Conservation (phyloP, 768 basidiomycete genomes). For the Pulveroboletus ravenelii region DNA sequence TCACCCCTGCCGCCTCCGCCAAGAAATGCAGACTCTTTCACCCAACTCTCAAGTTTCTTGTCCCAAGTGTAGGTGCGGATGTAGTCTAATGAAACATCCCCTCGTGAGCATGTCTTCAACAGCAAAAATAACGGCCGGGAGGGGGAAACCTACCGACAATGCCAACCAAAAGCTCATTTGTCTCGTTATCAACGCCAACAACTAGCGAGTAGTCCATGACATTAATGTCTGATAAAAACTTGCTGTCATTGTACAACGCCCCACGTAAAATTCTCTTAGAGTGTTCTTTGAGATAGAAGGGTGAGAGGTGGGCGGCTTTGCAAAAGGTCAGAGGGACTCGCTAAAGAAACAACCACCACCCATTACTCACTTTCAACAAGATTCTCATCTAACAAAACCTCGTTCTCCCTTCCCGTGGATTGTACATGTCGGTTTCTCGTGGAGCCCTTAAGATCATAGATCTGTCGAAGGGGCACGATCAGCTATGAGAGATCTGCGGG, state of each 20-base stretch:
- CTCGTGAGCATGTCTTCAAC: constrained; percentile 4
- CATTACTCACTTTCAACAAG: constrained; percentile 71
- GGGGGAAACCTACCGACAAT: constrained; percentile 75
- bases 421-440: constrained; percentile 91
- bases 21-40: constrained; percentile 90
- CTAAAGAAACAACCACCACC: not conserved
- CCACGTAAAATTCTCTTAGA: constrained; percentile 89
- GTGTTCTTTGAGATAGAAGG: constrained; percentile 95
- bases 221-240: constrained; percentile 89
- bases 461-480: constrained; percentile 41
- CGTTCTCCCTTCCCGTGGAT: constrained; percentile 84
- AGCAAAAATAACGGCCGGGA: not conserved
- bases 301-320: constrained; percentile 76
- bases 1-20: constrained; percentile 81
- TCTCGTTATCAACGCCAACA: constrained; percentile 87
- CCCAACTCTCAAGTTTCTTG: constrained; percentile 97
- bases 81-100: constrained; percentile 54
- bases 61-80: constrained; percentile 98
- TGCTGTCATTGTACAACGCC: constrained; percentile 91
- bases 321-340: constrained; percentile 8
- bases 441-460: constrained; percentile 96
- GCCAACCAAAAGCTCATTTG: constrained; percentile 89
- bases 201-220: constrained; percentile 98
- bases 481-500: not conserved
- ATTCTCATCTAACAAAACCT: constrained; percentile 95